Evolutionary conservation across 169 alveolate genomes (phyloP).

Genomic region (Plasmodium coatneyi): DNA sequence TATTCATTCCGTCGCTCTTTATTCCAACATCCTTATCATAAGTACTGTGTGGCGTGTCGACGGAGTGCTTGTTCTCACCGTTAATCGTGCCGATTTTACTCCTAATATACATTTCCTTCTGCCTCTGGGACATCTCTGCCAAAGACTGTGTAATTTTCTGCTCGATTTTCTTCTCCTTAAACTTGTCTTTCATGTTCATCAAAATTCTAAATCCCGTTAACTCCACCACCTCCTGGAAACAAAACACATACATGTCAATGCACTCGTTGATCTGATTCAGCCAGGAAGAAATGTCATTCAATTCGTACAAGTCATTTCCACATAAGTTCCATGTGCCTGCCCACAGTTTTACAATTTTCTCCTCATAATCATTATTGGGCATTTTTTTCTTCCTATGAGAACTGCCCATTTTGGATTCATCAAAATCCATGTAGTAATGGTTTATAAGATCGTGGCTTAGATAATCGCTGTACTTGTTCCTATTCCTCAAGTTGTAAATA

Average conservation of each 20-base stretch:
- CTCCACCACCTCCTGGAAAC: constrained; percentile 83
- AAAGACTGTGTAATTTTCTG: constrained; percentile 63
- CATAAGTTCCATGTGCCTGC: constrained; percentile 86
- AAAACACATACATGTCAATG: constrained; percentile 80
- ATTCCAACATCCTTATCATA: neutral
- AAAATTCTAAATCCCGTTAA: constrained; percentile 68
- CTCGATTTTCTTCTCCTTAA: constrained; percentile 65
- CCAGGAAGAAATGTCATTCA: constrained; percentile 82
- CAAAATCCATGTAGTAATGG: constrained; percentile 37
- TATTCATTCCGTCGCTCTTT: neutral
- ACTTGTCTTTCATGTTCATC: constrained; percentile 73
- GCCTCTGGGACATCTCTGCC: constrained; percentile 66
- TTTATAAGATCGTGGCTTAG: constrained; percentile 42
- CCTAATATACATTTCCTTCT: constrained; percentile 46
- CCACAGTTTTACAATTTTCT: constrained; percentile 78
- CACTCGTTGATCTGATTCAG: constrained; percentile 62
- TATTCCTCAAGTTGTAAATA: constrained; percentile 2
- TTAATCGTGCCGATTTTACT: neutral
- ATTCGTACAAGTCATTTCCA: constrained; percentile 77
- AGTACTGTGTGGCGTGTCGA: neutral
- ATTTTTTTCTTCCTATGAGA: constrained; percentile 32
- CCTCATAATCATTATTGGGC: constrained; percentile 51
- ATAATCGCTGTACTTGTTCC: constrained; percentile 23
- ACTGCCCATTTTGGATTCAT: constrained; percentile 5
- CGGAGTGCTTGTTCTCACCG: neutral